Conservation (phyloP, 2,329 filamentous ascomycete species). For the Penicillium thymicola region DNA sequence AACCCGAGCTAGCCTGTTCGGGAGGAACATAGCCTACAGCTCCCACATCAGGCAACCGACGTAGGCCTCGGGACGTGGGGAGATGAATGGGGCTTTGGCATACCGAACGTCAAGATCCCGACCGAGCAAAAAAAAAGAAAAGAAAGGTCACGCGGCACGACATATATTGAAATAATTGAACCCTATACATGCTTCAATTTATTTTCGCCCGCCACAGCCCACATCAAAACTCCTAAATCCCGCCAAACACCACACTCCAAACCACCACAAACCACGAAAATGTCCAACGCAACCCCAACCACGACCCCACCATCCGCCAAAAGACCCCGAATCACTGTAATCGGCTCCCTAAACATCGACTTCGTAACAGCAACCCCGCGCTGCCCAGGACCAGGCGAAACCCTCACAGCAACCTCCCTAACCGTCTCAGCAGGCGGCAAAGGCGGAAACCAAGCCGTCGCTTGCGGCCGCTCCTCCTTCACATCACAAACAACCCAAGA, state of each 20-base stretch:
- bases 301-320: background rate
- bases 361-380: constrained; percentile 78
- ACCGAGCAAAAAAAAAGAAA: background rate
- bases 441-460: constrained; percentile 24
- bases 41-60: background rate
- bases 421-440: constrained; percentile 53
- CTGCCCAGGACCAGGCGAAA: constrained; percentile 76
- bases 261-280: background rate
- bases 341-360: constrained; percentile 88
- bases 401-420: constrained; percentile 71
- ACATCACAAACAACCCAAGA: constrained; percentile 36
- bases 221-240: background rate
- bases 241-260: background rate
- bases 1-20: background rate
- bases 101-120: background rate
- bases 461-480: constrained; percentile 22
- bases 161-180: background rate
- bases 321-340: constrained; percentile 60
- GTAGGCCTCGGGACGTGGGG: background rate
- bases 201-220: background rate
- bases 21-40: background rate
- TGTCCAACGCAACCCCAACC: constrained; percentile 8
- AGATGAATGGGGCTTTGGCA: background rate
- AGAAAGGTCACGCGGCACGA: background rate
- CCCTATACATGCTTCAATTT: background rate